Percentiles rank a stretch among this genome's conserved stretches.
These are phyloP conservation scores for Aspergillus aculeatus DNA, from an alignment of 2,329 filamentous ascomycete genomes.

Conservation along the genomic window DNA sequence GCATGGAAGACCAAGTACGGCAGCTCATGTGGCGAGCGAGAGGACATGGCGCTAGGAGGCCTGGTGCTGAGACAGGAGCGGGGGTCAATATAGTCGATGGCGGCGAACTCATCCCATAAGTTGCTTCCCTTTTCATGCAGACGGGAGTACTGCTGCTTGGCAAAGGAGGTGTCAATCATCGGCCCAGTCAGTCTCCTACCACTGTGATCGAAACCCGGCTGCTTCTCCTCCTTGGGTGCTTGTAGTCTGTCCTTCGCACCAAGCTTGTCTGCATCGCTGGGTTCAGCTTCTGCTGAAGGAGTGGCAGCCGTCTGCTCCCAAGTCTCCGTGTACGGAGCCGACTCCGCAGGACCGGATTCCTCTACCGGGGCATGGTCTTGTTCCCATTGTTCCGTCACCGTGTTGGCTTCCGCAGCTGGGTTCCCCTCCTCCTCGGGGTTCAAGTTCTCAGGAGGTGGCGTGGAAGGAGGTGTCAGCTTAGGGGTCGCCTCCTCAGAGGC, in stretches of 20 bases:
- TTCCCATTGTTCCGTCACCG: slow-evolving; percentile 9
- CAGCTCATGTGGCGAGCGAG: slow-evolving; percentile 22
- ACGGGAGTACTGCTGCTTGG: slow-evolving; percentile 32
- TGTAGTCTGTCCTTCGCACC: neutral
- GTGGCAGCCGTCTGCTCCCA: slow-evolving; percentile 16
- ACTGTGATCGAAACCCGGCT: neutral
- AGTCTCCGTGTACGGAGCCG: slow-evolving; percentile 6
- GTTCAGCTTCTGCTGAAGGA: slow-evolving; percentile 9
- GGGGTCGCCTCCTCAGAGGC: slow-evolving; percentile 25
- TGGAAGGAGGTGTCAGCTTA: slow-evolving; percentile 40
- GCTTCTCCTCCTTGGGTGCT: neutral
- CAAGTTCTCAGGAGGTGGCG: slow-evolving; percentile 32
- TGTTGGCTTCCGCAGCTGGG: slow-evolving; percentile 5
- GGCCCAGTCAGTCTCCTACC: slow-evolving; percentile 10
- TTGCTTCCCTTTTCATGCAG: slow-evolving; percentile 32
- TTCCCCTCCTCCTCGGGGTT: slow-evolving; percentile 13
- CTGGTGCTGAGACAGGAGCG: slow-evolving; percentile 13
- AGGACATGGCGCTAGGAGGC: slow-evolving; percentile 10
- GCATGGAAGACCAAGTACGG: slow-evolving; percentile 45
- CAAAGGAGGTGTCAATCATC: slow-evolving; percentile 39
- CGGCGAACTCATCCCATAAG: slow-evolving; percentile 41
- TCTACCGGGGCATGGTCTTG: neutral
- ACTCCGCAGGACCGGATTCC: neutral
- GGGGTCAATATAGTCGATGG: slow-evolving; percentile 36
- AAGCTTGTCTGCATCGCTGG: neutral